Conservation (phyloP, 83 land plant genomes). For the Picea abies region DNA sequence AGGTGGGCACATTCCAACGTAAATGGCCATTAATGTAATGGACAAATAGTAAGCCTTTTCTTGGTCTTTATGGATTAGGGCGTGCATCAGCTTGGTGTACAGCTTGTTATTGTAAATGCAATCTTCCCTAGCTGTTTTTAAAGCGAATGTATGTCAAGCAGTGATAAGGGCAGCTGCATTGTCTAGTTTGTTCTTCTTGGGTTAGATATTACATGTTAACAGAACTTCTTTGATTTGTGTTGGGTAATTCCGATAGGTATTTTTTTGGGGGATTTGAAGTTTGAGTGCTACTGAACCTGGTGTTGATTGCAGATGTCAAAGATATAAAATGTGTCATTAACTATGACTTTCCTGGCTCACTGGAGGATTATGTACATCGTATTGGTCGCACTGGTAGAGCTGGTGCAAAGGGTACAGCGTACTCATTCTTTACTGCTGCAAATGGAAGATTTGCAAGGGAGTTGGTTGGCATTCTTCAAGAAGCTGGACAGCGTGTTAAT, state of each 20-base stretch:
- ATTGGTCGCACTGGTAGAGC: constrained; percentile 99
- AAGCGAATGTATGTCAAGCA: constrained; percentile 12
- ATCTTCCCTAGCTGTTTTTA: neutral
- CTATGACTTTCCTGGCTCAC: constrained; percentile 93
- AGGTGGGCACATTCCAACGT: constrained; percentile 60
- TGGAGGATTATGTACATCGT: constrained; percentile 99
- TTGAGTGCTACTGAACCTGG: neutral
- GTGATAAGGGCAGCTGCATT: constrained; percentile 55
- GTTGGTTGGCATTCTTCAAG: constrained; percentile 73
- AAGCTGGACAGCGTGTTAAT: constrained; percentile 84
- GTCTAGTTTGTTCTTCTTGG: neutral
- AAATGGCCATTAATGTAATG: constrained; percentile 11
- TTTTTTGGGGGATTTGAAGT: no score
- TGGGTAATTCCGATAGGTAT: neutral
- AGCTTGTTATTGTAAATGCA: neutral
- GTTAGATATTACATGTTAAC: neutral
- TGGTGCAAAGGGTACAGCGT: constrained; percentile 92
- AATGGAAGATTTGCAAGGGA: constrained; percentile 91
- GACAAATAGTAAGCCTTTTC: neutral
- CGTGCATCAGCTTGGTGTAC: neutral
- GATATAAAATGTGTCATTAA: constrained; percentile 98
- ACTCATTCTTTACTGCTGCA: constrained; percentile 89
- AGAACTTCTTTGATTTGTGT: neutral
- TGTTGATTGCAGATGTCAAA: constrained; percentile 84
- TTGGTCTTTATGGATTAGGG: constrained; percentile 4